Percentiles rank a stretch among this genome's conserved stretches.
These are phyloP conservation scores for Scortechinia acanthostroma DNA, from an alignment of 2,329 filamentous ascomycete species.

Conservation along the genomic window DNA sequence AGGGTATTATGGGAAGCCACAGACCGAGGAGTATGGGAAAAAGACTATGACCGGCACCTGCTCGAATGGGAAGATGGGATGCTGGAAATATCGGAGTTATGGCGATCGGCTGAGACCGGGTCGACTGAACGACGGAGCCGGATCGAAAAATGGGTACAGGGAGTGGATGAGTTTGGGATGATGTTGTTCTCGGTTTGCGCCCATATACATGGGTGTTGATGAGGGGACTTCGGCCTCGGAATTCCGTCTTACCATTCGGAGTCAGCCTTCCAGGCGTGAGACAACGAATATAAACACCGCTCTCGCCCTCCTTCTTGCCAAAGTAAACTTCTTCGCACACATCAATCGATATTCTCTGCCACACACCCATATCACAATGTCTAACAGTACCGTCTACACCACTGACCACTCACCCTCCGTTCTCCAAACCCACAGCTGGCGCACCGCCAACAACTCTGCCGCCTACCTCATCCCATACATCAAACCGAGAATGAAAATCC, in stretches of 20 bases:
- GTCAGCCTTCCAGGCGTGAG: too few relatives aligned
- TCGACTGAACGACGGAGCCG: not conserved
- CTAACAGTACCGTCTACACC: conserved; percentile 19
- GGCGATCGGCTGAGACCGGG: not conserved
- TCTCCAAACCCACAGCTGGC: conserved; percentile 24
- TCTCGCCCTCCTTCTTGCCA: too few relatives aligned
- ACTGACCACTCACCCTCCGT: conserved; percentile 29
- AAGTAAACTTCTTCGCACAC: too few relatives aligned
- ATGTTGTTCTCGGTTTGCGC: not conserved
- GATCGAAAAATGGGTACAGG: not conserved
- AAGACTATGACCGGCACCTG: not conserved
- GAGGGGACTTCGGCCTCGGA: not conserved
- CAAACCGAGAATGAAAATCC: conserved; percentile 23
- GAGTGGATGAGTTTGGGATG: not conserved
- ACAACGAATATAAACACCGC: too few relatives aligned
- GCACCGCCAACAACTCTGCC: conserved; percentile 33
- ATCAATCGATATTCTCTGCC: too few relatives aligned
- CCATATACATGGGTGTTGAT: not conserved
- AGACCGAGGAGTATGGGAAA: not conserved
- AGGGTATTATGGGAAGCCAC: not conserved
- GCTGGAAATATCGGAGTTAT: not conserved
- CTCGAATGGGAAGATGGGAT: not conserved
- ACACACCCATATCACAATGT: too few relatives aligned
- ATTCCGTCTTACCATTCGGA: too few relatives aligned
- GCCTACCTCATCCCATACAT: conserved; percentile 32